These are phyloP conservation scores for Cudoniella acicularis DNA, from an alignment of 495 filamentous ascomycete genomes.

Conservation along the genomic window DNA sequence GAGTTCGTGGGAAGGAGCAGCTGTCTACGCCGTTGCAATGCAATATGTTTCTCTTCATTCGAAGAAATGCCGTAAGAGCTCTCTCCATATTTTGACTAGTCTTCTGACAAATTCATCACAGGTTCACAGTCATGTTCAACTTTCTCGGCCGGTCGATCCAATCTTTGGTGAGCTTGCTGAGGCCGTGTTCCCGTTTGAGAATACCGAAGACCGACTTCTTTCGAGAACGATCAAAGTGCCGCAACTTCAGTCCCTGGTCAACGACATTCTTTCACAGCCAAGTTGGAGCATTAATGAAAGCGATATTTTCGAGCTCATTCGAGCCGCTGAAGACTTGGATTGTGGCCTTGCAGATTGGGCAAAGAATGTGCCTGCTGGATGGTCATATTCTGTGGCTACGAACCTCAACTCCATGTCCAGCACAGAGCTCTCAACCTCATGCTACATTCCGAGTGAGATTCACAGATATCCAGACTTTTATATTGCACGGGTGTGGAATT, in stretches of 20 bases:
- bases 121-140: conserved; percentile 10
- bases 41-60: conserved; percentile 11
- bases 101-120: neutral
- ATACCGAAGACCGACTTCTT: conserved; percentile 9
- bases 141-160: conserved; percentile 7
- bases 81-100: neutral
- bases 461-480: conserved; percentile 9
- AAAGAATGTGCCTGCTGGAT: neutral
- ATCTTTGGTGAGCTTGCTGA: conserved; percentile 1
- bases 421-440: neutral
- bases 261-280: neutral
- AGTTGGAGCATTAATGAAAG: neutral
- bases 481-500: conserved; percentile 11
- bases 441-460: neutral
- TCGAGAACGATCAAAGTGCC: conserved; percentile 9
- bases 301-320: neutral
- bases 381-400: conserved; percentile 1
- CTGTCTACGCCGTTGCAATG: neutral
- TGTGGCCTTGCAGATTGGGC: conserved; percentile 7
- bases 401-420: neutral
- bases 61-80: conserved; percentile 6
- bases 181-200: neutral
- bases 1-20: conserved; percentile 2
- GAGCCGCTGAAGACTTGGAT: neutral
- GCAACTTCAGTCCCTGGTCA: conserved; percentile 3